Percentiles rank a stretch among this genome's conserved stretches.
phyloP scores from a whole-genome alignment of 352 stramenopile genomes.

The Globisporangium okanoganense region DNA sequence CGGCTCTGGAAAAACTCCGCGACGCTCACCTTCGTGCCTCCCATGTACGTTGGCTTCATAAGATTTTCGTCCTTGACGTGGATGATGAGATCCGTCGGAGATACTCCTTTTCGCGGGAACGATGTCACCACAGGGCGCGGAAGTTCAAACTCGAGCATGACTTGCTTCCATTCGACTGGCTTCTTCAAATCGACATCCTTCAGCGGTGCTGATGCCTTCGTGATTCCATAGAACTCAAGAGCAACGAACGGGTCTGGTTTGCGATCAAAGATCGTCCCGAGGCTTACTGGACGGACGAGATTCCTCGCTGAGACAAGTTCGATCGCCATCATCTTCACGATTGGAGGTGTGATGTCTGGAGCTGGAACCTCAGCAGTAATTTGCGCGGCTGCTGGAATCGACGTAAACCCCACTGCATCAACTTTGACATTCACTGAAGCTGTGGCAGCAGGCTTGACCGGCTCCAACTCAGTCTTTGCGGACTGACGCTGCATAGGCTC shows the following conservation, averaged over 20 bases:
- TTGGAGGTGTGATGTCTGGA: not conserved
- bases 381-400: not conserved
- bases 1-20: conserved; percentile 22
- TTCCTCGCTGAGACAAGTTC: conserved; percentile 27
- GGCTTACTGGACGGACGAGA: conserved; percentile 25
- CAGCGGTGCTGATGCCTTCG: conserved; percentile 17
- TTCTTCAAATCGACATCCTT: conserved; percentile 44
- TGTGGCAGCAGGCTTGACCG: not conserved
- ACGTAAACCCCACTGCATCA: not conserved
- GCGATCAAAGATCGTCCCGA: conserved; percentile 33
- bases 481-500: not conserved
- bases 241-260: conserved; percentile 36
- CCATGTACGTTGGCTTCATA: conserved; percentile 41
- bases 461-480: not conserved
- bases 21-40: conserved; percentile 28
- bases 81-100: conserved; percentile 22
- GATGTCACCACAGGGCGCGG: not conserved
- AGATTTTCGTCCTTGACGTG: conserved; percentile 43
- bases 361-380: not conserved
- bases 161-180: conserved; percentile 20
- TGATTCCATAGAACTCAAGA: conserved; percentile 25
- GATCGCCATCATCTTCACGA: conserved; percentile 20
- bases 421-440: not conserved
- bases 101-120: conserved; percentile 15
- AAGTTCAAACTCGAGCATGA: conserved; percentile 24